Percentiles rank a stretch among this genome's conserved stretches.
These are phyloP conservation scores for Thelonectria discophora DNA, from an alignment of 2,329 filamentous ascomycete species.

Conservation along the genomic window DNA sequence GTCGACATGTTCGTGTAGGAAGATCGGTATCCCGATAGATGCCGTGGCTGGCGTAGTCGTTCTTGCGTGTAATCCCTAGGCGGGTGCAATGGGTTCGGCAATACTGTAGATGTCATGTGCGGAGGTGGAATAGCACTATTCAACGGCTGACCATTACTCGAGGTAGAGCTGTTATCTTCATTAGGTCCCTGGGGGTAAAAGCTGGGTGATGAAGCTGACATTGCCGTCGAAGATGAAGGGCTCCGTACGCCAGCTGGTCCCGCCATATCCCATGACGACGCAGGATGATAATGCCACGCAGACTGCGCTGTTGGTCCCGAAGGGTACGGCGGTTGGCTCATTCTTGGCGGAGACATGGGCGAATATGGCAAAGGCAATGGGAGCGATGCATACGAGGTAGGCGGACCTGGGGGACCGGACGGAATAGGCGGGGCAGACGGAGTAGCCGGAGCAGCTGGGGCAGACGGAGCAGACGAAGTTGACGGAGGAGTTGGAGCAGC, in stretches of 20 bases:
- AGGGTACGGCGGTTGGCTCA: neutral
- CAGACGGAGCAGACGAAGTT: neutral
- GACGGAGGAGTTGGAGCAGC: neutral
- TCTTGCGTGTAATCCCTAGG: constrained; percentile 11
- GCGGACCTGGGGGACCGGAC: too few species aligned
- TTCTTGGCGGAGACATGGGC: neutral
- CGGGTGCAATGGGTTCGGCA: constrained; percentile 26
- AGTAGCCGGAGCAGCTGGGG: too few species aligned
- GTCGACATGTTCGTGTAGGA: constrained; percentile 7
- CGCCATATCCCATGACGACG: neutral
- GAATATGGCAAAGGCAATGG: too few species aligned
- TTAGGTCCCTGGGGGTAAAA: constrained; percentile 20
- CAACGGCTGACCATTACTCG: neutral
- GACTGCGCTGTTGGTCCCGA: neutral
- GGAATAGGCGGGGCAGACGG: too few species aligned
- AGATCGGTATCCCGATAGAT: constrained; percentile 2
- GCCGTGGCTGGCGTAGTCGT: constrained; percentile 12
- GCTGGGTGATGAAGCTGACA: constrained; percentile 28
- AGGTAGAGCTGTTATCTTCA: neutral
- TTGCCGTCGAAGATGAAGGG: constrained; percentile 3
- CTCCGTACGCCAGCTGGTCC: neutral
- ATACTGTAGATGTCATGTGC: neutral
- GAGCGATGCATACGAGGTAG: too few species aligned
- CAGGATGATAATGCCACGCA: neutral
- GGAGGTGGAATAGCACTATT: neutral